These are phyloP conservation scores for Zygosaccharomyces pseudobailii DNA, from an alignment of 1,139 yeast species.

Conservation along the genomic window DNA sequence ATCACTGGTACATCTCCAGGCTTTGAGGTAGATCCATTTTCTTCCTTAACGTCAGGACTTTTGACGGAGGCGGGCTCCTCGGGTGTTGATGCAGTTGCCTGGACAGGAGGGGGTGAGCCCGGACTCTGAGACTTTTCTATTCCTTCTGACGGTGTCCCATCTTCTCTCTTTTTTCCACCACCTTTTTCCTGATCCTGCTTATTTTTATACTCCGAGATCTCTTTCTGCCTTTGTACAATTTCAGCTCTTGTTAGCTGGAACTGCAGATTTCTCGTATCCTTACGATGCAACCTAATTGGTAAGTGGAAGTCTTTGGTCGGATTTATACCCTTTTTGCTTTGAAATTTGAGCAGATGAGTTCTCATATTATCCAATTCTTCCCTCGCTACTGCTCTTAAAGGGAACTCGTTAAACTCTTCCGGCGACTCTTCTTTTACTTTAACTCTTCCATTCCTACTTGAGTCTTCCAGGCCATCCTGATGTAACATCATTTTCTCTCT, in stretches of 20 bases:
- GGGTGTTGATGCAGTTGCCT: background rate
- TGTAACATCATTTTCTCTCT: conserved; percentile 25
- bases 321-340: conserved; percentile 64
- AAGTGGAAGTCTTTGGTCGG: conserved; percentile 65
- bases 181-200: conserved; percentile 22
- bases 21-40: conserved; percentile 1
- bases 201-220: conserved; percentile 36
- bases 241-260: conserved; percentile 69
- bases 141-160: background rate
- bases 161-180: conserved; percentile 1
- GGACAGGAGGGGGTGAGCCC: background rate
- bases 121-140: conserved; percentile 1
- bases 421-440: conserved; percentile 20
- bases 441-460: conserved; percentile 7
- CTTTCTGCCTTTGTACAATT: conserved; percentile 48
- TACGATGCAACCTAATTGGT: conserved; percentile 85
- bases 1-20: conserved; percentile 17
- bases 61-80: background rate
- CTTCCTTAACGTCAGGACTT: background rate
- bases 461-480: conserved; percentile 22
- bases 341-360: conserved; percentile 79
- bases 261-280: conserved; percentile 87
- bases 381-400: conserved; percentile 63
- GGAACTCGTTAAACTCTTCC: conserved; percentile 36
- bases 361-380: conserved; percentile 72